These are phyloP conservation scores for Tagetes patula DNA, from an alignment of 129 eudicot species.

Conservation along the genomic window DNA sequence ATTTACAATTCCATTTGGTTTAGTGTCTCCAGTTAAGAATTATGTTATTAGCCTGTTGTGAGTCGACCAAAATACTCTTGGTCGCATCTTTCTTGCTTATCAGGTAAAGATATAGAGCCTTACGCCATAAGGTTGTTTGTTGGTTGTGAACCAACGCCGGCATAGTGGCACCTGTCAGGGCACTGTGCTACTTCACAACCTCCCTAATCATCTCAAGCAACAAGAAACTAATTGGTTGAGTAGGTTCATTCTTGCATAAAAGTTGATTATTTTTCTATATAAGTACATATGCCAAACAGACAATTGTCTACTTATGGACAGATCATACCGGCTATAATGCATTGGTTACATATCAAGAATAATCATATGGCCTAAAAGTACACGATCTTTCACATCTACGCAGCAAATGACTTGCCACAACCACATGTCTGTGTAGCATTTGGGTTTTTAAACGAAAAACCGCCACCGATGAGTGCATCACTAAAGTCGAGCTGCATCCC, in stretches of 20 bases:
- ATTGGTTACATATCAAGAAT: constrained; percentile 6
- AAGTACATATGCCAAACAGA: constrained; percentile 20
- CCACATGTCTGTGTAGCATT: constrained; percentile 98
- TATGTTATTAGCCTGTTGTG: too few species aligned
- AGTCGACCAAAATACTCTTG: too few species aligned
- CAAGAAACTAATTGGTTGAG: not conserved
- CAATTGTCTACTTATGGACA: constrained; percentile 10
- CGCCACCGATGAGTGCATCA: constrained; percentile 99
- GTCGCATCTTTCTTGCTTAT: too few species aligned
- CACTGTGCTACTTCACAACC: too few species aligned
- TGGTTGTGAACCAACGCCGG: too few species aligned
- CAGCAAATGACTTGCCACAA: constrained; percentile 95
- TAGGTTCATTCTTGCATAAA: not conserved
- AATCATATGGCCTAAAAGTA: constrained; percentile 15
- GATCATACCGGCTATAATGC: constrained; percentile 15
- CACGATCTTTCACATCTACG: constrained; percentile 54
- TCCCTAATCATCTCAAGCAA: too few species aligned
- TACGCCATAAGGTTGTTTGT: too few species aligned
- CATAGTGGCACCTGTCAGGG: too few species aligned
- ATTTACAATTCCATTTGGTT: too few species aligned
- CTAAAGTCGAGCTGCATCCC: constrained; percentile 98
- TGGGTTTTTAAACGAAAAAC: constrained; percentile 90
- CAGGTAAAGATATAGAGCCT: too few species aligned
- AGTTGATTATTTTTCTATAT: not conserved
- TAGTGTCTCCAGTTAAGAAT: too few species aligned